Evolutionary conservation across 2,329 filamentous ascomycete genomes (phyloP).

Genomic region (Pseudogymnoascus sp.): DNA sequence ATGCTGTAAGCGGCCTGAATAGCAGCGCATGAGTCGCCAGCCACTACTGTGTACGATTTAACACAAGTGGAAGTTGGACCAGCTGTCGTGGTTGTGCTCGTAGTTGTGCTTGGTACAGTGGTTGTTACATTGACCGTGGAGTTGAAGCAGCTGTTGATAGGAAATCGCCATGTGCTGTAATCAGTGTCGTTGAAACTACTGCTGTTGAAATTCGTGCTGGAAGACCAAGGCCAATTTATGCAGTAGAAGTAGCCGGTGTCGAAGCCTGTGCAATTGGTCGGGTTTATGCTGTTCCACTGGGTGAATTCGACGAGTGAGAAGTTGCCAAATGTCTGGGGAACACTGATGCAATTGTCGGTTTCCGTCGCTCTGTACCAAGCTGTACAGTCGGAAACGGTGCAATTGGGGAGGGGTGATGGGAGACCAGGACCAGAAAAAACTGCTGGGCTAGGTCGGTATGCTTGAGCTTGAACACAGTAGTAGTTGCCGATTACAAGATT

Average conservation of each 20-base stretch:
- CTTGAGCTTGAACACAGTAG: conserved; percentile 16
- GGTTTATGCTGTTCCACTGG: not conserved
- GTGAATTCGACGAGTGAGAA: not conserved
- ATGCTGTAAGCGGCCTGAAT: conserved; percentile 1
- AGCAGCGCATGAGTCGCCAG: conserved; percentile 4
- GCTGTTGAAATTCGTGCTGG: conserved; percentile 3
- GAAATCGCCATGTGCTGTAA: not conserved
- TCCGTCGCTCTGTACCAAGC: not conserved
- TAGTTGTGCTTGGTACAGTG: not conserved
- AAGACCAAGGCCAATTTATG: conserved; percentile 6
- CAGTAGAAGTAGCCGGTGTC: not conserved
- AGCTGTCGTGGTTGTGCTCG: conserved; percentile 5
- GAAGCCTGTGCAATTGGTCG: not conserved
- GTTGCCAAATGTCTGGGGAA: not conserved
- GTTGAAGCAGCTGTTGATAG: not conserved
- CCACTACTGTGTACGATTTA: conserved; percentile 1
- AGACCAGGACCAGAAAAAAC: not conserved
- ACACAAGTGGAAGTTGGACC: conserved; percentile 1
- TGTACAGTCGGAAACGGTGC: not conserved
- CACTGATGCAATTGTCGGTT: not conserved
- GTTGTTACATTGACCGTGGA: not conserved
- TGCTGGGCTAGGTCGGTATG: not conserved
- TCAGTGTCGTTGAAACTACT: not conserved
- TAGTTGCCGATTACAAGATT: conserved; percentile 20
- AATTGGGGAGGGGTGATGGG: not conserved